Conservation (phyloP, 2,329 filamentous ascomycete species). For the Neophaeococcomyces aloes region DNA sequence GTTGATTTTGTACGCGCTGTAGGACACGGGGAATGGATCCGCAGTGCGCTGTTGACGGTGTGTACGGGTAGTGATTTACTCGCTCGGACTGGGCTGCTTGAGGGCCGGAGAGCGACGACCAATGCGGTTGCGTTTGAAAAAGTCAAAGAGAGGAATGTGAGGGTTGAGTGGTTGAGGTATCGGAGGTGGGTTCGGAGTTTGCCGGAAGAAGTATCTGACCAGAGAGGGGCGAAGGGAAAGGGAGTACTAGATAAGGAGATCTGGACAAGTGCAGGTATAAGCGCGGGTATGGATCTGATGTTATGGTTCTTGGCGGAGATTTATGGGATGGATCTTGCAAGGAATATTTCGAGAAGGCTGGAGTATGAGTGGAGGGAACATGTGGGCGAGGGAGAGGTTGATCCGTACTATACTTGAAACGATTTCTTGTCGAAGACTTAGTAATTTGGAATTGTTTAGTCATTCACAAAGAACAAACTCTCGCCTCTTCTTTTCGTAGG, state of each 20-base stretch:
- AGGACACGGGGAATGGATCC: neutral
- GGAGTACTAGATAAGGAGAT: constrained; percentile 27
- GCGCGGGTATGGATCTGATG: constrained; percentile 52
- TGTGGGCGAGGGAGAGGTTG: constrained; percentile 15
- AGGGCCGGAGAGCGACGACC: constrained; percentile 52
- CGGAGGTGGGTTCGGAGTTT: constrained; percentile 48
- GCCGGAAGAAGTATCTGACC: constrained; percentile 14
- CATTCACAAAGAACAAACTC: no score
- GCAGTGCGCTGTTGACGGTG: constrained; percentile 35
- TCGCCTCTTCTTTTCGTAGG: no score
- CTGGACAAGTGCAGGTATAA: constrained; percentile 56
- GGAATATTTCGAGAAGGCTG: constrained; percentile 38
- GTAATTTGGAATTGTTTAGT: no score
- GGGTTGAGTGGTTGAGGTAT: constrained; percentile 49
- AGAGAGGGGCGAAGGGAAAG: neutral
- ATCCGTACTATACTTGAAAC: constrained; percentile 12
- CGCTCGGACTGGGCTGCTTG: constrained; percentile 49
- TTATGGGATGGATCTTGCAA: constrained; percentile 42
- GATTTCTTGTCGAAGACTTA: no score
- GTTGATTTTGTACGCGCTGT: constrained; percentile 33
- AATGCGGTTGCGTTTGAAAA: constrained; percentile 51
- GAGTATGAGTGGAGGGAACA: constrained; percentile 51
- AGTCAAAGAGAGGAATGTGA: constrained; percentile 38
- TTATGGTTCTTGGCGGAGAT: constrained; percentile 46
- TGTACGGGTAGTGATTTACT: constrained; percentile 55